A percentile compares a stretch with the other conserved stretches of the same genome.
These are phyloP conservation scores for Chaetomium cochliodes DNA, from an alignment of 495 filamentous ascomycete species.

Conservation along the genomic window DNA sequence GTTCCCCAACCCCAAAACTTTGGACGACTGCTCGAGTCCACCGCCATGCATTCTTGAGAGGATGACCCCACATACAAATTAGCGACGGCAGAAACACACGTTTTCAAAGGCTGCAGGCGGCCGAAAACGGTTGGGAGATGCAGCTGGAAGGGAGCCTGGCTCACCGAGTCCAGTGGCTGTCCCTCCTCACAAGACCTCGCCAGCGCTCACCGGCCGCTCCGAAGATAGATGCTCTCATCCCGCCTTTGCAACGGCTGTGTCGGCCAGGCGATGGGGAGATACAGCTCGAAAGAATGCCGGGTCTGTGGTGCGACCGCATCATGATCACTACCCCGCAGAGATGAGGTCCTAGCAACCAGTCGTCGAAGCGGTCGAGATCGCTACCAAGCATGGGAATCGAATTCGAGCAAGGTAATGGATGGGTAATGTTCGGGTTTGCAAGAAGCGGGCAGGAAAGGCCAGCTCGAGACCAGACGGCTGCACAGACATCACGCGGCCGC, in stretches of 20 bases:
- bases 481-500: constrained; percentile 35
- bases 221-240: neutral
- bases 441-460: neutral
- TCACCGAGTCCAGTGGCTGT: constrained; percentile 28
- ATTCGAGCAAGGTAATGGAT: neutral
- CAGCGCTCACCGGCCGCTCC: constrained; percentile 23
- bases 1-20: neutral
- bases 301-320: constrained; percentile 33
- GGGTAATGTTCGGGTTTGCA: neutral
- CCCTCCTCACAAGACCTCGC: constrained; percentile 23
- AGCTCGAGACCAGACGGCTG: constrained; percentile 27
- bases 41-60: constrained; percentile 23
- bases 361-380: constrained; percentile 13
- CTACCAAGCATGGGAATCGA: neutral
- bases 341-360: constrained; percentile 2
- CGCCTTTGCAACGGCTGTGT: constrained; percentile 14
- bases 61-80: constrained; percentile 28
- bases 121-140: constrained; percentile 31
- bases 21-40: neutral
- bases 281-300: constrained; percentile 19
- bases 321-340: constrained; percentile 12
- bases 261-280: neutral
- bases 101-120: constrained; percentile 34
- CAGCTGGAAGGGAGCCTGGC: constrained; percentile 25
- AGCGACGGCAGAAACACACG: constrained; percentile 26